phyloP scores from a whole-genome alignment of 495 filamentous ascomycete genomes.

The Trichoderma parareesei region DNA sequence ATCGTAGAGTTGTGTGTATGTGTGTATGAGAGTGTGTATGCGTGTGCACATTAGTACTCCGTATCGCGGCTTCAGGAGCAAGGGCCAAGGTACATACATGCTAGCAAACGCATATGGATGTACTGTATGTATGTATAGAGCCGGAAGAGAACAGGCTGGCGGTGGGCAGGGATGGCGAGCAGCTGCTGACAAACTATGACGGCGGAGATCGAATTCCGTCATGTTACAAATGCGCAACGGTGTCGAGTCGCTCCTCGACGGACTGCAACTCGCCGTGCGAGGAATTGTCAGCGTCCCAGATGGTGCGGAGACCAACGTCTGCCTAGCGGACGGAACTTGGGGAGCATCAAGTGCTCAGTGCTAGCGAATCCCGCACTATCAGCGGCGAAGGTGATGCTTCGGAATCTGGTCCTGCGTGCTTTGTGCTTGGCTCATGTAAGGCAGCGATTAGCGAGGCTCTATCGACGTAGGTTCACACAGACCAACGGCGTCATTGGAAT shows the following conservation, averaged over 20 bases:
- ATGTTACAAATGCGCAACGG: too few species aligned
- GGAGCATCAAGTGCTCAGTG: background rate
- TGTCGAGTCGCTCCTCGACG: too few species aligned
- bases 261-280: background rate
- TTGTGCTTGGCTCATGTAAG: background rate
- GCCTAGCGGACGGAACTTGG: background rate
- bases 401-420: background rate
- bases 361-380: background rate
- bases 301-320: background rate
- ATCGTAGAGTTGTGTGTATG: too few species aligned
- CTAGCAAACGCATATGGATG: background rate
- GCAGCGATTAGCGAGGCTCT: background rate
- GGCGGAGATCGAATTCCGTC: too few species aligned
- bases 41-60: too few species aligned
- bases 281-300: background rate
- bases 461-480: background rate
- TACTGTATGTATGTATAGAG: background rate
- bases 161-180: background rate
- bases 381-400: background rate
- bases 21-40: too few species aligned
- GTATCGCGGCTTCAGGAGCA: background rate
- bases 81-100: background rate
- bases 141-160: background rate
- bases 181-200: background rate
- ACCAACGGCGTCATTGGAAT: background rate